phyloP scores from a whole-genome alignment of 331 rosid genomes.

The Erythrophleum ivorense region DNA sequence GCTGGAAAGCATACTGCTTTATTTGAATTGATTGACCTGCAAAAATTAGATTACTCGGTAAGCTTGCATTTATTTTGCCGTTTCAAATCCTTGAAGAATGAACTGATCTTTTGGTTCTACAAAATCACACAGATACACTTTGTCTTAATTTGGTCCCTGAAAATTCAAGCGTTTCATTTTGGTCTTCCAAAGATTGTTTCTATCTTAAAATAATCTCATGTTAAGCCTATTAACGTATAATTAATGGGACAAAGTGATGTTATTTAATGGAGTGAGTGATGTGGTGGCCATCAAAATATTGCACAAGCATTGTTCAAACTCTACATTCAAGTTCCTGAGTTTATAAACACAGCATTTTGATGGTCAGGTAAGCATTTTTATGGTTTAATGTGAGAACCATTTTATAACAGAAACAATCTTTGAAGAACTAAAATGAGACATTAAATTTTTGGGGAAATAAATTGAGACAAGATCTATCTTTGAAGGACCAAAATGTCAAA shows the following conservation, averaged over 20 bases:
- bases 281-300: neutral
- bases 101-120: neutral
- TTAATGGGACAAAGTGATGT: neutral
- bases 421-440: neutral
- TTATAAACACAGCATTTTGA: neutral
- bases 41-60: neutral
- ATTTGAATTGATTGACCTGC: conserved; percentile 1
- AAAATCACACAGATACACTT: neutral
- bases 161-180: neutral
- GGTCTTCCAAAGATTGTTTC: neutral
- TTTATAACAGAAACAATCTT: neutral
- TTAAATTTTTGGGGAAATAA: neutral
- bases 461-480: neutral
- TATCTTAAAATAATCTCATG: neutral
- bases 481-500: neutral
- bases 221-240: neutral
- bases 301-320: neutral
- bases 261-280: neutral
- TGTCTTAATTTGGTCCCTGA: neutral
- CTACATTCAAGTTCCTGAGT: neutral
- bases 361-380: neutral
- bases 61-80: neutral
- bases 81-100: neutral
- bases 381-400: neutral
- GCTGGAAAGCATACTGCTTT: neutral